These are phyloP conservation scores for Taphrina betulina DNA, from an alignment of 1,139 yeast genomes.

Conservation along the genomic window DNA sequence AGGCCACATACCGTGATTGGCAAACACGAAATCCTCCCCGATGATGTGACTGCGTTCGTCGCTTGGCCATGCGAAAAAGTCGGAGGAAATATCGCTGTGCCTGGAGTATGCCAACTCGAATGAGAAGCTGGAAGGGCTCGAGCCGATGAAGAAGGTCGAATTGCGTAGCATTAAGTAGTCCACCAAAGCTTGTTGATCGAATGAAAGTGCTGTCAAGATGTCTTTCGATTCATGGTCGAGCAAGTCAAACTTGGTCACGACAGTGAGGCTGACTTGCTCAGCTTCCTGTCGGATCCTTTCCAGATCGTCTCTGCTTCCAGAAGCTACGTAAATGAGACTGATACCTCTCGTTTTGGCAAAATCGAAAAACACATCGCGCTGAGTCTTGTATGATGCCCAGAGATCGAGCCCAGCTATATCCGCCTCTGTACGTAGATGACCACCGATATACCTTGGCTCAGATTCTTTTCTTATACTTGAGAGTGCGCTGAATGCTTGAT, in stretches of 20 bases:
- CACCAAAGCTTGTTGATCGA: constrained; percentile 2
- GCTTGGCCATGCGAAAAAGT: background rate
- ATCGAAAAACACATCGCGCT: background rate
- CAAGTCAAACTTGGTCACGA: background rate
- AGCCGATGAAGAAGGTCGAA: constrained; percentile 3
- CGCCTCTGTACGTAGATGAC: constrained; percentile 1
- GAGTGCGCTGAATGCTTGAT: background rate
- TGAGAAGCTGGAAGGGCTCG: constrained; percentile 1
- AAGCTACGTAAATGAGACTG: background rate
- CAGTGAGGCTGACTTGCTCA: background rate
- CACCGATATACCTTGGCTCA: constrained; percentile 1
- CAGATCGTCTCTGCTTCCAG: background rate
- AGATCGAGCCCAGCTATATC: background rate
- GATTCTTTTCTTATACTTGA: background rate
- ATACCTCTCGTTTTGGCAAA: background rate
- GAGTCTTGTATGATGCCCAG: background rate
- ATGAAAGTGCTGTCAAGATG: background rate
- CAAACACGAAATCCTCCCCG: background rate
- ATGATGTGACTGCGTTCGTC: background rate
- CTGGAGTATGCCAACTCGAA: constrained; percentile 7
- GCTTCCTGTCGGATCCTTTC: background rate
- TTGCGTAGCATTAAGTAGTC: background rate
- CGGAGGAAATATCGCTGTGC: background rate
- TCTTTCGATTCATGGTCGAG: background rate
- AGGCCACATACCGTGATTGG: background rate